These are phyloP conservation scores for Neonothopanus nambi DNA, from an alignment of 1,284 basidiomycete genomes.

Conservation along the genomic window DNA sequence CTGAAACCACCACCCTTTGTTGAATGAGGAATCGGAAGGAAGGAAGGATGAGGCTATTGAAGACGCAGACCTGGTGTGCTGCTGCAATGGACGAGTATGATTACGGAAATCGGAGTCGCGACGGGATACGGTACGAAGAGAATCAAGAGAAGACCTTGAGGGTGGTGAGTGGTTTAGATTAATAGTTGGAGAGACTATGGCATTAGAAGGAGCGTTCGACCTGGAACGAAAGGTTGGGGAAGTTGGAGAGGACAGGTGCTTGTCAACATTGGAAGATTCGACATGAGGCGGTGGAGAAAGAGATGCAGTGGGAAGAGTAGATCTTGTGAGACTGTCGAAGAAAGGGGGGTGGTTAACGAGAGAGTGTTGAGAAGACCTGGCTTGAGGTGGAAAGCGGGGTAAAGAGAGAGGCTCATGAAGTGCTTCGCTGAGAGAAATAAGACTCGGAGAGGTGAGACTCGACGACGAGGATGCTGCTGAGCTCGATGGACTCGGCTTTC, in stretches of 20 bases:
- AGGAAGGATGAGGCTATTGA: slow-evolving; percentile 15
- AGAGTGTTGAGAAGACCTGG: slow-evolving; percentile 39
- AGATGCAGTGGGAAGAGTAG: slow-evolving; percentile 65
- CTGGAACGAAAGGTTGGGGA: slow-evolving; percentile 23
- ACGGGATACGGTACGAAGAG: slow-evolving; percentile 53
- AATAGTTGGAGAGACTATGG: slow-evolving; percentile 30
- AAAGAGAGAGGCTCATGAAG: slow-evolving; percentile 35
- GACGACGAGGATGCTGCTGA: slow-evolving; percentile 26
- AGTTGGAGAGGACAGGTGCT: slow-evolving; percentile 7
- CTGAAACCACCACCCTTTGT: slow-evolving; percentile 56
- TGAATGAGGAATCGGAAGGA: slow-evolving; percentile 20
- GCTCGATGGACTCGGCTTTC: slow-evolving; percentile 16
- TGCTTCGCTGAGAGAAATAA: slow-evolving; percentile 40
- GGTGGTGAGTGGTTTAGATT: slow-evolving; percentile 38
- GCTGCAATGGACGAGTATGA: slow-evolving; percentile 8
- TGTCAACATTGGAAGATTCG: neutral
- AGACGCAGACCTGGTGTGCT: slow-evolving; percentile 29
- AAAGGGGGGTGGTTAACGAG: slow-evolving; percentile 54
- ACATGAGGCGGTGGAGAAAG: slow-evolving; percentile 40
- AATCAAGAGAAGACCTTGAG: slow-evolving; percentile 57
- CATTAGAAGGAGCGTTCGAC: slow-evolving; percentile 16
- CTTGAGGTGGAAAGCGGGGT: slow-evolving; percentile 44
- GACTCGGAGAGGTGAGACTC: slow-evolving; percentile 24
- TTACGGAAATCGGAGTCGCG: slow-evolving; percentile 35
- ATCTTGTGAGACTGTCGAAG: slow-evolving; percentile 59